phyloP scores from a whole-genome alignment of 202 grass and related monocot genomes.

The Saccharum hybrid region DNA sequence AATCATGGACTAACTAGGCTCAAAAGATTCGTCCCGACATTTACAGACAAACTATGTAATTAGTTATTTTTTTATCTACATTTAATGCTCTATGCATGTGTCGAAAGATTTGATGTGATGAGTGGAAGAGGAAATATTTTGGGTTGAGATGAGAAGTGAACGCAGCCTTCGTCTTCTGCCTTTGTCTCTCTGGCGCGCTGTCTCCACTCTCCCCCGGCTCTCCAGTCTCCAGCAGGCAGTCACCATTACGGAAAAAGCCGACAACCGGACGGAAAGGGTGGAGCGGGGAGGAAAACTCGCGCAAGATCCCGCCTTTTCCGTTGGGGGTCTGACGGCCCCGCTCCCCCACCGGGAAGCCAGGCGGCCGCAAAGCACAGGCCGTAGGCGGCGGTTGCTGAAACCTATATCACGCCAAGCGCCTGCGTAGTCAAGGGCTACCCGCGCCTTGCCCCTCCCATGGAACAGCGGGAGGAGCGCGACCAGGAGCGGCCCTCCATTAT shows the following conservation, averaged over 20 bases:
- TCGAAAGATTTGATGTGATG: no score
- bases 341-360: background rate
- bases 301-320: constrained; percentile 47
- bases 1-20: no score
- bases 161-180: constrained; percentile 9
- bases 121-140: no score
- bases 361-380: constrained; percentile 18
- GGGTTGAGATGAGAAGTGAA: no score
- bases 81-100: no score
- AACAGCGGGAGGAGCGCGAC: constrained; percentile 44
- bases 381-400: constrained; percentile 31
- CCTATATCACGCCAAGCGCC: constrained; percentile 38
- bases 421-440: constrained; percentile 34
- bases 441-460: constrained; percentile 51
- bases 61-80: no score
- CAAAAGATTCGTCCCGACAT: no score
- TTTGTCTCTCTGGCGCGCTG: background rate
- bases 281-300: constrained; percentile 23
- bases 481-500: constrained; percentile 23
- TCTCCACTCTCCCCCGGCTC: no score
- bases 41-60: no score
- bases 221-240: background rate
- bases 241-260: constrained; percentile 45
- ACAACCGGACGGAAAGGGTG: constrained; percentile 54
- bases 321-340: constrained; percentile 48